These are phyloP conservation scores for Juglanconis oblonga DNA, from an alignment of 2,329 filamentous ascomycete species.

Conservation along the genomic window DNA sequence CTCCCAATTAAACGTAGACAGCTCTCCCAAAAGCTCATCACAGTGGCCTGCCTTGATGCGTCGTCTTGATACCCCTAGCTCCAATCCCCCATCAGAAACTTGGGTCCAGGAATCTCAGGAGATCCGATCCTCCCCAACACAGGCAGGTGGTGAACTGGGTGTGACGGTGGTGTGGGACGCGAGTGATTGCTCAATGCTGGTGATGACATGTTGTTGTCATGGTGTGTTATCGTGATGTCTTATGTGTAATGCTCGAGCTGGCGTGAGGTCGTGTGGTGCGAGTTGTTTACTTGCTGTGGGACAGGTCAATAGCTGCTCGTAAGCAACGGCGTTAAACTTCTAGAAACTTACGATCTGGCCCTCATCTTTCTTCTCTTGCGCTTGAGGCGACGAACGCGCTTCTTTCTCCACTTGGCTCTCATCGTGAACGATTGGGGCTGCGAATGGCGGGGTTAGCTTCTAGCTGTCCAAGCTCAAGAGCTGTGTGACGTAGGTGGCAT, in stretches of 20 bases:
- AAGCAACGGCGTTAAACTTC: background rate
- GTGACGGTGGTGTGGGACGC: slow-evolving; percentile 6
- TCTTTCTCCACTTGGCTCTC: slow-evolving; percentile 99
- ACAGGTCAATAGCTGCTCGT: slow-evolving; percentile 31
- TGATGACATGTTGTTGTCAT: slow-evolving; percentile 6
- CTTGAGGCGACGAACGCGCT: slow-evolving; percentile 98
- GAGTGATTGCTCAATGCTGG: slow-evolving; percentile 13
- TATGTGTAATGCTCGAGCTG: slow-evolving; percentile 34
- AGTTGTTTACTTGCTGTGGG: slow-evolving; percentile 64
- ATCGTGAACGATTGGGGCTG: slow-evolving; percentile 52
- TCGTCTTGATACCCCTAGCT: slow-evolving; percentile 7
- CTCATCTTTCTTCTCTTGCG: slow-evolving; percentile 99
- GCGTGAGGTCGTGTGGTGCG: slow-evolving; percentile 52
- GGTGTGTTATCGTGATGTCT: slow-evolving; percentile 27
- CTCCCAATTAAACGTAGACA: slow-evolving; percentile 14
- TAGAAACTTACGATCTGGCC: slow-evolving; percentile 80
- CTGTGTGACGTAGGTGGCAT: slow-evolving; percentile 11
- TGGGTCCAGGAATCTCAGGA: slow-evolving; percentile 19
- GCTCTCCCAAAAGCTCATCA: slow-evolving; percentile 11
- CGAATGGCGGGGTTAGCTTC: slow-evolving; percentile 23
- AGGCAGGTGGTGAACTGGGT: slow-evolving; percentile 11
- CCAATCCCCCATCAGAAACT: slow-evolving; percentile 14
- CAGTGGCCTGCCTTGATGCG: slow-evolving; percentile 13
- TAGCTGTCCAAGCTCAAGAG: background rate
- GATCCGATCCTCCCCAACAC: slow-evolving; percentile 22